These are phyloP conservation scores for Cadophora sp. DNA, from an alignment of 2,329 filamentous ascomycete genomes.

Conservation along the genomic window DNA sequence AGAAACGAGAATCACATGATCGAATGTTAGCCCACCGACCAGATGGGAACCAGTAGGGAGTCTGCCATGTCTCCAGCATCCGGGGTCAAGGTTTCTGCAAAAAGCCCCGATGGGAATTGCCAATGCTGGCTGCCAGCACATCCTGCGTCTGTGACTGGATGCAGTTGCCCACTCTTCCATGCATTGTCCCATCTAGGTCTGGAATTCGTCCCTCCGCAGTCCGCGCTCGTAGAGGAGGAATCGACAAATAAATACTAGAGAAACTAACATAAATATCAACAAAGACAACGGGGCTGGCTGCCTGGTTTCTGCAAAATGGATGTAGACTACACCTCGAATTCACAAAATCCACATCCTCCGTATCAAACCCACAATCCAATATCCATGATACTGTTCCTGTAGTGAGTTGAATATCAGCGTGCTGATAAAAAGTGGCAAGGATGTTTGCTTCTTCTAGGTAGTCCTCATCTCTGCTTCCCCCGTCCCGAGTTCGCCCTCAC, in stretches of 20 bases:
- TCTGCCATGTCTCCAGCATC: background rate
- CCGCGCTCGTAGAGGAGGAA: too few species aligned
- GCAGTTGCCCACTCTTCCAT: background rate
- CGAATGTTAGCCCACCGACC: constrained; percentile 15
- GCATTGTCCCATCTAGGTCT: too few species aligned
- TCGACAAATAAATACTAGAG: background rate
- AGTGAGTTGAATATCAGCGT: background rate
- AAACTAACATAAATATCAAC: background rate
- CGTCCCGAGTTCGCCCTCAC: background rate
- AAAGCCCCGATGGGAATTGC: constrained; percentile 6
- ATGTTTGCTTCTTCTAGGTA: background rate
- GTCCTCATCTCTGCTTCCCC: background rate
- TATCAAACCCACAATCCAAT: background rate
- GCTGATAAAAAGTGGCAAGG: constrained; percentile 3
- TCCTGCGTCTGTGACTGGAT: constrained; percentile 11
- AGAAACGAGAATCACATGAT: constrained; percentile 8
- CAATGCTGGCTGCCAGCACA: constrained; percentile 1
- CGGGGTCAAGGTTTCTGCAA: constrained; percentile 3
- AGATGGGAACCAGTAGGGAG: constrained; percentile 5
- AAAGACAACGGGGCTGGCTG: background rate
- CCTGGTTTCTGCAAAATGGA: background rate
- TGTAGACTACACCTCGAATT: background rate
- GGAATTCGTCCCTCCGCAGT: too few species aligned
- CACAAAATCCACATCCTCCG: background rate
- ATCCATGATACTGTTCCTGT: too few species aligned